Evolutionary conservation across 495 filamentous ascomycete genomes (phyloP), one percentile per base, ranked within the genome.

Genomic region (Neurospora sp.): DNA sequence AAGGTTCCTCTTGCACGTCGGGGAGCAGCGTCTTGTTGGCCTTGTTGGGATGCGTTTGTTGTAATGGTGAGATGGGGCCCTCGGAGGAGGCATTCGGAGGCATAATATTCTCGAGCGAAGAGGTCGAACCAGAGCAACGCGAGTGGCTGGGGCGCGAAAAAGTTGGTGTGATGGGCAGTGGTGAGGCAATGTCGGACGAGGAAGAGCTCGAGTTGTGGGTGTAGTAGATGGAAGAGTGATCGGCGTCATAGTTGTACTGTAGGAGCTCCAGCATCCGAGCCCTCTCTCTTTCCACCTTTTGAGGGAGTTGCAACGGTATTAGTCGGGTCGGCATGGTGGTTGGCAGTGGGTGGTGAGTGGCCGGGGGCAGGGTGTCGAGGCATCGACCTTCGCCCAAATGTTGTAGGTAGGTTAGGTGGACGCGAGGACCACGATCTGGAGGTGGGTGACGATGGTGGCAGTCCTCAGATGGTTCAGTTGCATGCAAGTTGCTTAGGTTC

Each of bases 131-230:
- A 3, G 90, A 86, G 74, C 83, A 90, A 77, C 89, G 83, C 42
- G 85, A 77, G 76, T 90, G 87, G 36, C 84, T 84, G 71, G 85
- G 87, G 74, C 82, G 77, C 43, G 88, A 89, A 75, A 90, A 90
- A 28, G 87, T 89, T 38, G 90, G 88, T 39, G 89, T 88, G 54
- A 88, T 82, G 19, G 90, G 89, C 38, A 89, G 88, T 19, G 88
- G 89, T 36, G 88, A 88, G 40, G 89, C 77, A 62, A 85, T 75
- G 73, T 89, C 89, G 11, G 90, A 91, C 37, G 86, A 84, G 42
- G 86, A 88, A 9, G 54, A 62, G 54, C 54, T 62, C 28, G 87
- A 87, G 76, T 84, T 84, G 70, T 80, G 78, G 43, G 77, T 79
- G 74, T 81, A 80, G 72, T 79, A 79, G 69, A 75, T 70, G 40